phyloP scores from a whole-genome alignment of 208 protist species.

The Leishmania amazonensis region DNA sequence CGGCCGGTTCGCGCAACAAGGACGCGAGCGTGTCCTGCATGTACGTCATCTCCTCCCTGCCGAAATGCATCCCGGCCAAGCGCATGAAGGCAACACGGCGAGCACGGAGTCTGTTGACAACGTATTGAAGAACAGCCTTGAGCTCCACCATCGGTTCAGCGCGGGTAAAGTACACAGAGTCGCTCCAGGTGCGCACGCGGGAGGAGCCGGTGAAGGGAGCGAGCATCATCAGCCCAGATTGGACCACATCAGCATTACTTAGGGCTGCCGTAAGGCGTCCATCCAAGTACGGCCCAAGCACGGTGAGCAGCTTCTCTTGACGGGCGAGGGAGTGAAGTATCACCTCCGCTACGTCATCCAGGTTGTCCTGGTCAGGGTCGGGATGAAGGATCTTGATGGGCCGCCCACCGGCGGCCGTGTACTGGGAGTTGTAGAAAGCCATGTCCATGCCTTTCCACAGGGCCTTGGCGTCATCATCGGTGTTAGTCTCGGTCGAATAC shows the following conservation, averaged over 20 bases:
- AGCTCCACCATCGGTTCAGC: slow-evolving; percentile 42
- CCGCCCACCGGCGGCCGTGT: slow-evolving; percentile 13
- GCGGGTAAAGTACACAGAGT: slow-evolving; percentile 44
- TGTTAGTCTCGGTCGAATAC: not conserved
- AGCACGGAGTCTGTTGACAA: slow-evolving; percentile 25
- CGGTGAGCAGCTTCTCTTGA: slow-evolving; percentile 11
- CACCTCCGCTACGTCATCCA: slow-evolving; percentile 1
- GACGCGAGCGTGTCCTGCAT: not conserved
- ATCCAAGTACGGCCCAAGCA: slow-evolving; percentile 40
- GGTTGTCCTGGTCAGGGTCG: not conserved
- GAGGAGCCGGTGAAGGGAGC: slow-evolving; percentile 46
- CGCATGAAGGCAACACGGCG: slow-evolving; percentile 62
- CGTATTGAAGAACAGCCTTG: slow-evolving; percentile 32
- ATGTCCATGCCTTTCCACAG: slow-evolving; percentile 28
- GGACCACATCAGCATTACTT: not conserved
- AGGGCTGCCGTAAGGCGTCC: slow-evolving; percentile 2
- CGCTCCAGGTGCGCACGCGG: slow-evolving; percentile 37
- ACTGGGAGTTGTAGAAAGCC: slow-evolving; percentile 26
- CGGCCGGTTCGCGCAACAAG: not conserved
- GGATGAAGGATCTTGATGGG: slow-evolving; percentile 20
- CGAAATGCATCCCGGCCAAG: slow-evolving; percentile 36
- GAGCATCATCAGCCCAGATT: slow-evolving; percentile 31
- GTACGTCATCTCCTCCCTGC: slow-evolving; percentile 16
- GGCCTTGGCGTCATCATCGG: slow-evolving; percentile 8
- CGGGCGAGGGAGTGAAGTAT: not conserved